Evolutionary conservation across 1,284 basidiomycete genomes (phyloP).

Genomic region (Puccinia sorghi): DNA sequence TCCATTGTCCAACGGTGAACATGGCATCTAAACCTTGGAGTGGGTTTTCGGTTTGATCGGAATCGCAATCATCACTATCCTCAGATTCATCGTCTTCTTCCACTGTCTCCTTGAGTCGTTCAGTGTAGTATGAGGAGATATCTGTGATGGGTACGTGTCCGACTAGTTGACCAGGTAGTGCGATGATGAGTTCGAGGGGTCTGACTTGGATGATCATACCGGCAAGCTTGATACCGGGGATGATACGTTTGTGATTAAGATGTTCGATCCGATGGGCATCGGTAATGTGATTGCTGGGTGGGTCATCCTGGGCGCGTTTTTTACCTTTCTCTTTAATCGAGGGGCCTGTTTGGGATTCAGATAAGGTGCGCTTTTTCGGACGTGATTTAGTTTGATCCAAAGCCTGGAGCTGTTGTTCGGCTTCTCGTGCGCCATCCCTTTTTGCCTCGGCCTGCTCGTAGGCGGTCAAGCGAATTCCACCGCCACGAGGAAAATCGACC

Average conservation of each 20-base stretch:
- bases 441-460: constrained; percentile 40
- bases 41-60: constrained; percentile 64
- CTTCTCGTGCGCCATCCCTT: constrained; percentile 39
- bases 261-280: constrained; percentile 35
- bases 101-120: constrained; percentile 61
- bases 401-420: constrained; percentile 23
- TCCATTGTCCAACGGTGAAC: constrained; percentile 81
- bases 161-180: constrained; percentile 90
- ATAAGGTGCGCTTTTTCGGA: constrained; percentile 7
- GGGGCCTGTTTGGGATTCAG: background rate
- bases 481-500: constrained; percentile 49
- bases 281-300: background rate
- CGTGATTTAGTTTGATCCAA: constrained; percentile 7
- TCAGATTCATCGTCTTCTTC: constrained; percentile 17
- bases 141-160: constrained; percentile 94
- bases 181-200: constrained; percentile 86
- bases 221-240: constrained; percentile 80
- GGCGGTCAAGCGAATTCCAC: constrained; percentile 39
- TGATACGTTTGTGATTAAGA: constrained; percentile 63
- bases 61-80: constrained; percentile 53
- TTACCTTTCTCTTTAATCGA: background rate
- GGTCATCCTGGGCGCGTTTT: background rate
- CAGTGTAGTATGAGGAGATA: constrained; percentile 80
- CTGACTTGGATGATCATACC: constrained; percentile 82
- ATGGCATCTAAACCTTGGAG: constrained; percentile 67